Evolutionary conservation across 805 yeast genomes (phyloP).

Genomic region (Cyberlindnera xylosilytica): DNA sequence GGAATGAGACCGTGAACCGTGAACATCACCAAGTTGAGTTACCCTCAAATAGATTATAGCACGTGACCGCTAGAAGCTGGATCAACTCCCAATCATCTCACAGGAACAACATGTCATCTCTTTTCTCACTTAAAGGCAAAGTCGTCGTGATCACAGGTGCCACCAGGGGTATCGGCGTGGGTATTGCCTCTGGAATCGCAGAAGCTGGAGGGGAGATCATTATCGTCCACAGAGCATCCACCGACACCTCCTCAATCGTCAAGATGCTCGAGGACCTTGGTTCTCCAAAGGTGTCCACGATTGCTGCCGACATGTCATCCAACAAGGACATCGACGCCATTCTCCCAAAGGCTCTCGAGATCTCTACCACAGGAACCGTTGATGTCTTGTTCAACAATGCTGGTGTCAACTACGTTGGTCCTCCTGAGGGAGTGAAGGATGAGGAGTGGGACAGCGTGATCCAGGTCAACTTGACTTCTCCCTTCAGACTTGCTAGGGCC

Average conservation of each 20-base stretch:
- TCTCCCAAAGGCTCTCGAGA: conserved; percentile 30
- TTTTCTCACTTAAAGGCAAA: conserved; percentile 77
- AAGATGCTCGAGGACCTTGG: conserved; percentile 37
- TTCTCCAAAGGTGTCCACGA: conserved; percentile 3
- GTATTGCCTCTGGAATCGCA: conserved; percentile 76
- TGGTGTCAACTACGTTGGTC: conserved; percentile 72
- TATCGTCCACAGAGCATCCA: conserved; percentile 21
- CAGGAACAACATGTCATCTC: no score
- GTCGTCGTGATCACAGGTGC: conserved; percentile 83
- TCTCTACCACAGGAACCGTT: conserved; percentile 57
- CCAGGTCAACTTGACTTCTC: conserved; percentile 72
- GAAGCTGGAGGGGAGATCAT: conserved; percentile 87
- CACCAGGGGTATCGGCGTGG: conserved; percentile 76
- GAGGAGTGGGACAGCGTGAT: conserved; percentile 67
- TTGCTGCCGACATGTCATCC: conserved; percentile 9
- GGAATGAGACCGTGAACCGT: no score
- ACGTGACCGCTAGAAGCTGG: background rate
- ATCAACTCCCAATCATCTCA: no score
- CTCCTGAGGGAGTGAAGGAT: conserved; percentile 34
- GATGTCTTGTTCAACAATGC: conserved; percentile 88
- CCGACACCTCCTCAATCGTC: conserved; percentile 18
- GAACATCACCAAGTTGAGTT: no score
- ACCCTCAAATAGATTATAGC: no score
- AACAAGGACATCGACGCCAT: conserved; percentile 9
- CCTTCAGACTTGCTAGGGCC: conserved; percentile 71